Base-by-base conservation (phyloP, 805 yeast genomes). In the Suhomyces pyralidae region DNA sequence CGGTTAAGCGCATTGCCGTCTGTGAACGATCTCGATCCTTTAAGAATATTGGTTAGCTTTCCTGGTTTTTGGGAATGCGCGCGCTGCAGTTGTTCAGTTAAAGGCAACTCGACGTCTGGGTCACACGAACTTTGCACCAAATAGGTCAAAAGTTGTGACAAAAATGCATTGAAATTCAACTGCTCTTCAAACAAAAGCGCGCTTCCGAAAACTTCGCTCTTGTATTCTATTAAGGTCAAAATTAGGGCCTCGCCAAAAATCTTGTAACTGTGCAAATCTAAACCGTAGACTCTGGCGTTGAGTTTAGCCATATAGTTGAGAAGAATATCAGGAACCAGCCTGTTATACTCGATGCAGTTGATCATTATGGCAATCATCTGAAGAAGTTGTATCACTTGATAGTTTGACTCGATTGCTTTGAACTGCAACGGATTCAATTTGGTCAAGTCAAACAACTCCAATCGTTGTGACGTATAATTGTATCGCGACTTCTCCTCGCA, bases 201-300 rank as follows among this genome's bases (percentile, higher is more conserved):
- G 7, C 34, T 14, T 10, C 26, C 46, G 30, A 22, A 25, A 2
- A 43, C 28, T 12, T 51, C 53, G 17, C 42, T 46, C 22, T 24
- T 34, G 38, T 24, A 46, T 1, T 53, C 55, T 17, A 50, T 40
- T 9, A 51, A 44, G 10, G 58, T 40, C n/a, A 50, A 20, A 24
- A 53, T 36, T 1, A 55, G 38, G 5, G 56, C 58, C 46, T 66
- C 64, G 2, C 69, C 67, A 20, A 67, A 47, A 2, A 55, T 45
- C 14, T 38, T 34, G 48, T 65, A 67, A 20, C 55, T 25, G 1
- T 40, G 10, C 2, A 40, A 36, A 3, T 48, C 55, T 28, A 64
- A 43, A 28, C 58, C 48, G 52, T 58, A 61, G n/a, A 66, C 50
- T 40, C 69, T 44, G 2, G 55, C 34, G 48, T 61, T 59, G 44